Evolutionary conservation across 2,329 filamentous ascomycete genomes (phyloP).

Genomic region (Cadophora malorum): DNA sequence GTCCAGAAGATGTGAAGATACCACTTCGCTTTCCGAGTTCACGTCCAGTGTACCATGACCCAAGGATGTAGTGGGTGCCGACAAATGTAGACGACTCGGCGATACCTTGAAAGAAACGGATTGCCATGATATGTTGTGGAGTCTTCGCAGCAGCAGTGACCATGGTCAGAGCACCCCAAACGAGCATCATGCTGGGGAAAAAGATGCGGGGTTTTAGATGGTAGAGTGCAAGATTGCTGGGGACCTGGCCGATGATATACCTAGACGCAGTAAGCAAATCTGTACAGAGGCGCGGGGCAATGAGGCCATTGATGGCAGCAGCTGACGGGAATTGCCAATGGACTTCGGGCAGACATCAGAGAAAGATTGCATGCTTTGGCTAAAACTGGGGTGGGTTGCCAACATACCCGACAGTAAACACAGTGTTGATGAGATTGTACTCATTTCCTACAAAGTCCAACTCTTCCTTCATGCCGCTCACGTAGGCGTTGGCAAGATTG

Average conservation of each 20-base stretch:
- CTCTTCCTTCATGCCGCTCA: constrained; percentile 60
- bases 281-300: neutral
- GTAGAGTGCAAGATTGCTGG: constrained; percentile 66
- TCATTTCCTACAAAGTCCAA: constrained; percentile 55
- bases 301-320: neutral
- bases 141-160: constrained; percentile 58
- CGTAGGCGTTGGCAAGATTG: constrained; percentile 61
- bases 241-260: constrained; percentile 63
- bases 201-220: constrained; percentile 68
- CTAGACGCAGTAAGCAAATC: constrained; percentile 35
- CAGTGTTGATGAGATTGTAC: constrained; percentile 60
- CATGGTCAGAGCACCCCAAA: constrained; percentile 71
- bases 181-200: constrained; percentile 67
- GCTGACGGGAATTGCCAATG: neutral
- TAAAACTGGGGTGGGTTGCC: neutral
- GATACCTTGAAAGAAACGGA: constrained; percentile 62
- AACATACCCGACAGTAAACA: constrained; percentile 46
- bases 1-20: constrained; percentile 65
- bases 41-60: constrained; percentile 65
- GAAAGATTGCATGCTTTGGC: neutral
- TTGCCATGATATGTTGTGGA: constrained; percentile 63
- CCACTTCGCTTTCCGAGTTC: constrained; percentile 67
- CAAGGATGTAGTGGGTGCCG: constrained; percentile 64
- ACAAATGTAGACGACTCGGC: constrained; percentile 63
- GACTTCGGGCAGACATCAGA: neutral